Evolutionary conservation across 2,329 filamentous ascomycete species (phyloP).

Genomic region (Fusarium sp.): DNA sequence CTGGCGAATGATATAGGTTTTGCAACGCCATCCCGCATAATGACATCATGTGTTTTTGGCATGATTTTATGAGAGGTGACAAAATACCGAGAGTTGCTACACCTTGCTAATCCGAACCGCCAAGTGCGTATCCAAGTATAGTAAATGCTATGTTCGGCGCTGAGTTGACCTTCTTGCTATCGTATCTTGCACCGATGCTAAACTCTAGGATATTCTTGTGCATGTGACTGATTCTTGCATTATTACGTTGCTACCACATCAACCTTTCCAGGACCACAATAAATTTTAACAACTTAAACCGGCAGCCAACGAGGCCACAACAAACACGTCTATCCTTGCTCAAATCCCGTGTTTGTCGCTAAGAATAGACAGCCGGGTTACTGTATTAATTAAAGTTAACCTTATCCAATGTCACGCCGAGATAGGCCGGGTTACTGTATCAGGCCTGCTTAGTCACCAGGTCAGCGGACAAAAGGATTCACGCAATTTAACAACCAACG

Average conservation of each 20-base stretch:
- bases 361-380: not conserved
- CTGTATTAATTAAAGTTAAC: no score
- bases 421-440: not conserved
- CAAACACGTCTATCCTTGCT: no score
- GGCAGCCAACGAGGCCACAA: not conserved
- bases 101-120: no score
- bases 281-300: not conserved
- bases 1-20: not conserved
- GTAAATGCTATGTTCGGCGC: no score
- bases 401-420: no score
- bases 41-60: not conserved
- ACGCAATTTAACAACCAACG: not conserved
- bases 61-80: not conserved
- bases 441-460: constrained; percentile 6
- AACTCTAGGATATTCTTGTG: no score
- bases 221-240: no score
- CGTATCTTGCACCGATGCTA: no score
- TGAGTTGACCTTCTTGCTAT: no score
- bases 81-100: not conserved
- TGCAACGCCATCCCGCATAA: not conserved
- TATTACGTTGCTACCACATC: not conserved
- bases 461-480: constrained; percentile 13
- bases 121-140: no score
- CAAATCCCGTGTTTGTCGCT: not conserved
- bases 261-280: not conserved